phyloP scores from a whole-genome alignment of 495 filamentous ascomycete species.

The Tuber umbilicatum region DNA sequence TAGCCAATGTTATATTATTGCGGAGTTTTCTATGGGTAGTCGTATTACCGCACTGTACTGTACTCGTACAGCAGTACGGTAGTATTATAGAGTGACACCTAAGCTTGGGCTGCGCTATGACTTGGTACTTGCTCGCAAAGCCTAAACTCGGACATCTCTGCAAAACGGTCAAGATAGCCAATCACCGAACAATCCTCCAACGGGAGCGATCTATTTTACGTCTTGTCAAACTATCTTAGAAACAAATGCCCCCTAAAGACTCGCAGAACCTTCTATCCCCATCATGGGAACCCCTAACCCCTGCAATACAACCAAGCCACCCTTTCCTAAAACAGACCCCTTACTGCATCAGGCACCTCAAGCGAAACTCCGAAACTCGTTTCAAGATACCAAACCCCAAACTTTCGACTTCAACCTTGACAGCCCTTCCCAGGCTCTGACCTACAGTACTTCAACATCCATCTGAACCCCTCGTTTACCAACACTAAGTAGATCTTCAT shows the following conservation, averaged over 20 bases:
- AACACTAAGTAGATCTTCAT: conserved; percentile 42
- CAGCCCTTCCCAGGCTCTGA: conserved; percentile 39
- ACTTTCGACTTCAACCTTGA: conserved; percentile 7
- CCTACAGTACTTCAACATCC: conserved; percentile 40
- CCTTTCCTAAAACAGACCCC: neutral
- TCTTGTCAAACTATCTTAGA: neutral
- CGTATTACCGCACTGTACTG: no score
- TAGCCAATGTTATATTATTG: neutral
- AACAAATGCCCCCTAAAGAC: neutral
- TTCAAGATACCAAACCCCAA: neutral
- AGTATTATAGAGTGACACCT: no score
- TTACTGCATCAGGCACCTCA: neutral
- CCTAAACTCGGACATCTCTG: neutral
- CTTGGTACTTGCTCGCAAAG: neutral
- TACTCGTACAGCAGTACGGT: no score
- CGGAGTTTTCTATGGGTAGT: neutral
- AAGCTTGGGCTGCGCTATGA: neutral
- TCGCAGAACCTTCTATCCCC: neutral
- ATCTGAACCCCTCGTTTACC: conserved; percentile 33
- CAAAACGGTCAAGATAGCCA: neutral
- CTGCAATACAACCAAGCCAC: neutral
- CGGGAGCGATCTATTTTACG: neutral
- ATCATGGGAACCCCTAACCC: neutral
- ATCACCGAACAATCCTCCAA: neutral
- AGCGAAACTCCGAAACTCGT: neutral